A percentile compares a stretch with the other conserved stretches of the same genome.
These are phyloP conservation scores for Coniochaeta sp. DNA, from an alignment of 2,329 filamentous ascomycete species.

Conservation along the genomic window DNA sequence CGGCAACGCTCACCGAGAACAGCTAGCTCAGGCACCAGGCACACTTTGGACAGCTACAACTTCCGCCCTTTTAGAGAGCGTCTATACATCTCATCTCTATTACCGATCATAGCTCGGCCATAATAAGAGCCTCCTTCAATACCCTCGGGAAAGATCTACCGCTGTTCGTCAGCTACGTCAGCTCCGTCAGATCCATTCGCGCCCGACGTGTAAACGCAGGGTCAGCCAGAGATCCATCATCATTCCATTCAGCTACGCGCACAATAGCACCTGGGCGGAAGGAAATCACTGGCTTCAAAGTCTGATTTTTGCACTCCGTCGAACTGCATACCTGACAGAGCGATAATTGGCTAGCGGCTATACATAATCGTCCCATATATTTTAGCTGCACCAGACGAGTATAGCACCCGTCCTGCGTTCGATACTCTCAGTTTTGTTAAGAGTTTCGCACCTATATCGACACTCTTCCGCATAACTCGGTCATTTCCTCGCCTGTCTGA, in stretches of 20 bases:
- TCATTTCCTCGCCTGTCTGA: constrained; percentile 1
- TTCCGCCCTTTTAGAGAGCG: background rate
- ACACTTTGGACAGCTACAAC: background rate
- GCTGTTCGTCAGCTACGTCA: constrained; percentile 13
- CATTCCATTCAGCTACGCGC: background rate
- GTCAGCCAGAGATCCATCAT: background rate
- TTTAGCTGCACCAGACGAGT: background rate
- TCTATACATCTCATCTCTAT: background rate
- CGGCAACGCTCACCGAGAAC: background rate
- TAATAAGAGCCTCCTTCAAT: background rate
- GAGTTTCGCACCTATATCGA: constrained; percentile 1
- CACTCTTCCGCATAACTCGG: constrained; percentile 1
- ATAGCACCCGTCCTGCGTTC: background rate
- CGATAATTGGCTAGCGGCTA: background rate
- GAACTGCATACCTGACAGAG: background rate
- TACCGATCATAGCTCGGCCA: background rate
- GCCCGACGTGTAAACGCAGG: constrained; percentile 7
- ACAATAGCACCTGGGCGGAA: background rate
- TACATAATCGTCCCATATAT: background rate
- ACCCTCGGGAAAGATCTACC: background rate
- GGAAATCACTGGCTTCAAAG: background rate
- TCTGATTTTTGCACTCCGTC: background rate
- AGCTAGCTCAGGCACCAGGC: background rate
- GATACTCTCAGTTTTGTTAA: background rate
- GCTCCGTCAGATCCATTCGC: constrained; percentile 13